Percentiles rank a stretch among this genome's conserved stretches.
phyloP scores from a whole-genome alignment of 2,329 filamentous ascomycete species.

The Verticillium nubilum region DNA sequence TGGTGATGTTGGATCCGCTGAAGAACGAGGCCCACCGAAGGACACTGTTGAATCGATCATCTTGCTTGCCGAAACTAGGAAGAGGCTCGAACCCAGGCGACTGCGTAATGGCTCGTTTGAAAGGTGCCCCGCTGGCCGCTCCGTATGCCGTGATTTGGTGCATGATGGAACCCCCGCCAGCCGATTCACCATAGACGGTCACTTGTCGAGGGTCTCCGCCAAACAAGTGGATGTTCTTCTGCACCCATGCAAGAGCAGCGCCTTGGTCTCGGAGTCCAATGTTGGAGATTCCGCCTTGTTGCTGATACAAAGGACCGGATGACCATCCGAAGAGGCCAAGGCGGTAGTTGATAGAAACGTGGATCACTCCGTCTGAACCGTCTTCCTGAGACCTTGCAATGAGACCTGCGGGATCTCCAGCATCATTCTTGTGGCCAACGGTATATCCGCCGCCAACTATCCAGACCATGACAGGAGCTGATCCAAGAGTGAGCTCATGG shows the following conservation, averaged over 20 bases:
- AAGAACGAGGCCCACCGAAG: neutral
- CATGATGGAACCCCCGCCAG: slow-evolving; percentile 11
- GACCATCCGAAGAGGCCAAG: slow-evolving; percentile 39
- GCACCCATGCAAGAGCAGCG: slow-evolving; percentile 38
- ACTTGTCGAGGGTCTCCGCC: slow-evolving; percentile 37
- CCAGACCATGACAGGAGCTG: slow-evolving; percentile 22
- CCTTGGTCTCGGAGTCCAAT: slow-evolving; percentile 31
- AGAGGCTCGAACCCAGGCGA: slow-evolving; percentile 1
- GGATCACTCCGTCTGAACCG: slow-evolving; percentile 29
- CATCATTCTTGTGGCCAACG: slow-evolving; percentile 33
- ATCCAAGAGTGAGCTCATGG: slow-evolving; percentile 5
- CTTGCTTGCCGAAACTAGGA: neutral
- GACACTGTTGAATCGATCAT: neutral
- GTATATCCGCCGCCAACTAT: slow-evolving; percentile 30
- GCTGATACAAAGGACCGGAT: slow-evolving; percentile 25
- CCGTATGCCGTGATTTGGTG: slow-evolving; percentile 12
- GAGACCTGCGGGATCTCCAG: neutral
- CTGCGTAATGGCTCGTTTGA: slow-evolving; percentile 9
- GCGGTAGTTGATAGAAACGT: slow-evolving; percentile 35
- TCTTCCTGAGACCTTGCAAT: slow-evolving; percentile 12
- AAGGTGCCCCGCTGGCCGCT: slow-evolving; percentile 5
- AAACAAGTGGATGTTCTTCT: slow-evolving; percentile 35
- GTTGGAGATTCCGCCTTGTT: slow-evolving; percentile 29
- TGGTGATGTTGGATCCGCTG: slow-evolving; percentile 2
- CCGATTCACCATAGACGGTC: slow-evolving; percentile 38